Percentiles rank a stretch among this genome's conserved stretches.
Evolutionary conservation across 257 asterid species (phyloP).

Genomic region (Ilex asprella): DNA sequence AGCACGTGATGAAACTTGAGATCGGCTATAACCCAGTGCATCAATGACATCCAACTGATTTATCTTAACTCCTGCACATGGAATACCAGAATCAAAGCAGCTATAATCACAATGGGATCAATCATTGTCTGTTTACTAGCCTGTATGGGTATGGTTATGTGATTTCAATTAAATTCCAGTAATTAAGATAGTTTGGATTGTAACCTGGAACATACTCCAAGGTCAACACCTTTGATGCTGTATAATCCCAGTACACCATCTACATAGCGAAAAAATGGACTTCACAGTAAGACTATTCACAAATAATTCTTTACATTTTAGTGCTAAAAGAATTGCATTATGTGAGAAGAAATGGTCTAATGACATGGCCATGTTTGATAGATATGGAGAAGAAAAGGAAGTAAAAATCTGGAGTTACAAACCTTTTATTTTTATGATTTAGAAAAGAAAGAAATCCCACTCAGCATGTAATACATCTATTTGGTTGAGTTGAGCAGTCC

Average conservation of each 20-base stretch:
- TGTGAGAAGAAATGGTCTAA: neutral
- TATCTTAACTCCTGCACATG: constrained; percentile 68
- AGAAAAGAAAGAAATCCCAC: too few species aligned
- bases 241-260: constrained; percentile 93
- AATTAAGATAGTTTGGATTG: constrained; percentile 5
- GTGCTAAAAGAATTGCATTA: neutral
- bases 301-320: neutral
- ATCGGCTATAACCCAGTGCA: constrained; percentile 61
- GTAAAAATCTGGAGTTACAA: too few species aligned
- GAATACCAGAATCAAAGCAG: constrained; percentile 7
- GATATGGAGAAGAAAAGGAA: too few species aligned
- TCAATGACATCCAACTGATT: constrained; percentile 65
- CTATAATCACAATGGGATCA: constrained; percentile 9
- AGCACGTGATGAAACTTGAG: constrained; percentile 75
- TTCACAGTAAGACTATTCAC: constrained; percentile 6
- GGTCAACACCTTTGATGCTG: constrained; percentile 78
- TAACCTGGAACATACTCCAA: constrained; percentile 94
- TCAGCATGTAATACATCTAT: too few species aligned
- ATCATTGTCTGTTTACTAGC: neutral
- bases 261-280: constrained; percentile 23
- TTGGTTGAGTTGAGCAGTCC: too few species aligned
- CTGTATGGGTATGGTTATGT: neutral
- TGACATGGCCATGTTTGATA: neutral
- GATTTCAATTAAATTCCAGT: neutral
- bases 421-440: too few species aligned